Evolutionary conservation across 495 filamentous ascomycete species (phyloP).

Genomic region (Lasiosphaeris hirsuta): DNA sequence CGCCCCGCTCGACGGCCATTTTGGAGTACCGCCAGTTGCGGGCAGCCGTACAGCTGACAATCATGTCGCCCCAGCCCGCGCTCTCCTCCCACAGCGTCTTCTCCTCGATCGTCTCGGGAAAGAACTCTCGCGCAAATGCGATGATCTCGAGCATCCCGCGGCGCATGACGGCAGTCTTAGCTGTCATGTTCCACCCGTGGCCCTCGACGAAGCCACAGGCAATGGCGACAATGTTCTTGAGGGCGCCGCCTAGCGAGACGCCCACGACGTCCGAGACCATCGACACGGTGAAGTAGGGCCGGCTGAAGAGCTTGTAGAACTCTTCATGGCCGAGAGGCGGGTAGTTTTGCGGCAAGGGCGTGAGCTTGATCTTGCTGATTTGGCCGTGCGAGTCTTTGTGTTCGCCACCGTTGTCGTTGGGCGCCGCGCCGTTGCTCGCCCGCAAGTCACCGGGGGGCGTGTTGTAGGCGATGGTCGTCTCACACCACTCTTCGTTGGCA

Average conservation of each 20-base stretch:
- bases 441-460: constrained; percentile 72
- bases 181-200: constrained; percentile 95
- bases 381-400: constrained; percentile 64
- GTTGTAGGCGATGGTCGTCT: constrained; percentile 95
- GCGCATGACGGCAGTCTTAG: constrained; percentile 95
- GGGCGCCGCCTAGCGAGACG: constrained; percentile 88
- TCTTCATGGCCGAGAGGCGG: constrained; percentile 76
- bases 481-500: constrained; percentile 89
- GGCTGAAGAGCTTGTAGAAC: constrained; percentile 83
- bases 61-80: constrained; percentile 92
- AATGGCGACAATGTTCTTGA: constrained; percentile 96
- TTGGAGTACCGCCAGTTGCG: constrained; percentile 93
- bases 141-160: constrained; percentile 94
- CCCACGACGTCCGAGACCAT: constrained; percentile 91
- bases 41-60: constrained; percentile 87
- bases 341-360: constrained; percentile 71
- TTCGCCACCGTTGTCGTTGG: constrained; percentile 53
- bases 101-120: constrained; percentile 69
- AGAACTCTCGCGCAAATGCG: constrained; percentile 90
- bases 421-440: constrained; percentile 18
- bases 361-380: constrained; percentile 61
- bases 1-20: constrained; percentile 74
- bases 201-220: constrained; percentile 95
- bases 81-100: constrained; percentile 94
- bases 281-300: constrained; percentile 95